Evolutionary conservation across 768 basidiomycete species (phyloP).

Genomic region (Kwoniella sp.): DNA sequence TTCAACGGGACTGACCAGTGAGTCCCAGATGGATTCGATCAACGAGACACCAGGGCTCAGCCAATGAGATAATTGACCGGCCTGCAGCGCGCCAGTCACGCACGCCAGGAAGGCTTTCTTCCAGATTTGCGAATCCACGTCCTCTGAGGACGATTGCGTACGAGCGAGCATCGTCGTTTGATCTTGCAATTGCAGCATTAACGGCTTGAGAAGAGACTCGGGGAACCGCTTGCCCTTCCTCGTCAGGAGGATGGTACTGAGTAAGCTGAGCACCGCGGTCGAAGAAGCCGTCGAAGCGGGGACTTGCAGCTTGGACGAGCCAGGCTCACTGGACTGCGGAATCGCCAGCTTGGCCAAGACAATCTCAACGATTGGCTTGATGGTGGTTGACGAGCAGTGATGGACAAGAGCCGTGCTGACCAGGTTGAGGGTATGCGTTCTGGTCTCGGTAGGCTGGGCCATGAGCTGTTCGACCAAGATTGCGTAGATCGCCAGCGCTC

Average conservation of each 20-base stretch:
- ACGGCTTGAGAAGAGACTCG: slow-evolving; percentile 22
- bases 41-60: slow-evolving; percentile 41
- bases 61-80: slow-evolving; percentile 46
- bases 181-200: slow-evolving; percentile 28
- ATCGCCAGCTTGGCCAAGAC: slow-evolving; percentile 13
- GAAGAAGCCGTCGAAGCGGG: slow-evolving; percentile 13
- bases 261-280: slow-evolving; percentile 33
- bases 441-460: slow-evolving; percentile 33
- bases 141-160: neutral
- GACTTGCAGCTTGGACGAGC: neutral
- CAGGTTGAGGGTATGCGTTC: slow-evolving; percentile 50
- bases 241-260: slow-evolving; percentile 36
- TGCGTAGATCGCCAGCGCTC: slow-evolving; percentile 61
- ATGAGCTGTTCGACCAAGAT: slow-evolving; percentile 62
- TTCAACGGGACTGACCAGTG: slow-evolving; percentile 21
- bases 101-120: slow-evolving; percentile 20
- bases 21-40: slow-evolving; percentile 36
- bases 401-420: slow-evolving; percentile 75
- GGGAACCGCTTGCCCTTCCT: slow-evolving; percentile 47
- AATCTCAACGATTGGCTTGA: slow-evolving; percentile 57
- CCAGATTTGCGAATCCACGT: slow-evolving; percentile 7
- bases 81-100: slow-evolving; percentile 37
- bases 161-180: slow-evolving; percentile 7
- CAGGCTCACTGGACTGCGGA: neutral
- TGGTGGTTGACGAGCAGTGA: slow-evolving; percentile 60